Conservation (phyloP, 176 grass and related monocot species). For the Pontederia paniculata region DNA sequence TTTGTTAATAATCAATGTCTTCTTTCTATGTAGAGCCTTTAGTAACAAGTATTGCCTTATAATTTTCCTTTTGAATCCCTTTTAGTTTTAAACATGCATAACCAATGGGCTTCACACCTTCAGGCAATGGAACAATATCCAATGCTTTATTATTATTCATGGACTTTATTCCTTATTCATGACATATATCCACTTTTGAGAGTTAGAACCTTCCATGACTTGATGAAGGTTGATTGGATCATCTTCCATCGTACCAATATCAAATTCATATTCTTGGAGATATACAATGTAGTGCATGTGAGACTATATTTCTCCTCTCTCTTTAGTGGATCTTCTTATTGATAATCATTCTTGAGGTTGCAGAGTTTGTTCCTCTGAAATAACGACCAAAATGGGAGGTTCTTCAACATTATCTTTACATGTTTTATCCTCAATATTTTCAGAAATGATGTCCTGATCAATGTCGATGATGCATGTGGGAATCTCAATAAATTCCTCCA, state of each 20-base stretch:
- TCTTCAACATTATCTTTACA: neutral
- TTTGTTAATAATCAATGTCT: neutral
- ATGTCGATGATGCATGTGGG: too few relatives aligned
- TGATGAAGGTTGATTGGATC: neutral
- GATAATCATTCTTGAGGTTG: too few relatives aligned
- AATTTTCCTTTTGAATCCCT: neutral
- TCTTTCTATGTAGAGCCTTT: neutral
- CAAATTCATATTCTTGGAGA: neutral
- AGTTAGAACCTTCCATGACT: neutral
- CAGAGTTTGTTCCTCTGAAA: too few relatives aligned
- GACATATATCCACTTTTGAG: neutral
- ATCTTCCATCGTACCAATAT: neutral
- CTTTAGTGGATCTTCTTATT: neutral
- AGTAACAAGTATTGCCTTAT: neutral
- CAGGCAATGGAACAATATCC: too few relatives aligned
- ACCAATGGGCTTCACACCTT: too few relatives aligned
- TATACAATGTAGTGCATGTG: neutral
- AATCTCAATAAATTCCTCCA: too few relatives aligned
- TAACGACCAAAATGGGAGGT: neutral
- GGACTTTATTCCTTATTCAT: neutral
- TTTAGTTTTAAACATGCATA: too few relatives aligned
- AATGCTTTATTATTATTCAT: neutral
- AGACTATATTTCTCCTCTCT: neutral
- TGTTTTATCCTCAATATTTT: too few relatives aligned
- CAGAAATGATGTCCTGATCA: too few relatives aligned